Evolutionary conservation across 2,329 filamentous ascomycete genomes (phyloP), one percentile per base, ranked within the genome.

Genomic region (Trichoderma sp.): DNA sequence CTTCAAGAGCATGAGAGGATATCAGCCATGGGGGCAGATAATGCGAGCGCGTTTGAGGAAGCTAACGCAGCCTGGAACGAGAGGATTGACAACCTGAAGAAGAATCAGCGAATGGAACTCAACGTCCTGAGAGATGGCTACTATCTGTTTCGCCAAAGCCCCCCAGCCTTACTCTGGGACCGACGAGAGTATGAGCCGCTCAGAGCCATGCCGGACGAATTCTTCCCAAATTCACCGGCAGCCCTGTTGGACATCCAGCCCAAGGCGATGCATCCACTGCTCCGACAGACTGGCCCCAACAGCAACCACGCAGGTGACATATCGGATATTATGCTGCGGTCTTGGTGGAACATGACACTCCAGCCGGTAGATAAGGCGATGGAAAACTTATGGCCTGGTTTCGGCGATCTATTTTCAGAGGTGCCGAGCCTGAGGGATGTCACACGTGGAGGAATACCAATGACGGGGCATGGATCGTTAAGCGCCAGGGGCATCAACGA

Each of bases 101-200:
- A 76, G 67, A 78, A 75, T 72, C 68, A 72, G 10, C 71, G 73
- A 29, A 75, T 75, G 35, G 78, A 81, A 65, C 82, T 82, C 72
- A 67, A 74, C 25, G 75, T 79, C 34, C 73, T 79, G 57, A 79
- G 81, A 34, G 88, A 91, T 72, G 87, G 89, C 73, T 76, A 83
- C 53, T 84, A 86, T 70, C 71, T 84, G 17, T 81, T 84, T 72
- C 76, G 79, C 59, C 80, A 84, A 76, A 72, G 81, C 0, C 81
- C 83, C 1, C 85, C 87, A 0, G 72, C 84, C 1, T 77, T 94
- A 4, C 73, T 82, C 29, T 94, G 89, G 87, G 92, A 97, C 76
- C 83, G 85, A 1, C 88, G 93, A 17, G 79, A 82, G 2, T 88
- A 87, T 73, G 92, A 97, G 73, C 91, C 92, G 0, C 81, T 97